phyloP scores from a whole-genome alignment of 2,329 filamentous ascomycete genomes.

The Diaporthe vexans region DNA sequence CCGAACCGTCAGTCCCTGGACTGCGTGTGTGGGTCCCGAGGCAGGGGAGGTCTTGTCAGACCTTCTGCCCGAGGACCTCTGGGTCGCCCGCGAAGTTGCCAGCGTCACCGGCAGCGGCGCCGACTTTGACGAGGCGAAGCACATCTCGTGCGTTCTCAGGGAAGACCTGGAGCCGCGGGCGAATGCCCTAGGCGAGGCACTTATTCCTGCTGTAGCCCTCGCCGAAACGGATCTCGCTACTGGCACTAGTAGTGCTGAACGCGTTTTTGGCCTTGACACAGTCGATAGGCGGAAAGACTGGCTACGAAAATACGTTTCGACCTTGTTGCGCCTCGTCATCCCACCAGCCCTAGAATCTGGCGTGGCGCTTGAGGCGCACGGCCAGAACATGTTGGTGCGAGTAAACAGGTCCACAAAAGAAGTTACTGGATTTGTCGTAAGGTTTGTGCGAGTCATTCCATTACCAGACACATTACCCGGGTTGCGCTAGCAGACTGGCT shows the following conservation, averaged over 20 bases:
- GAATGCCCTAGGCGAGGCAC: slow-evolving; percentile 8
- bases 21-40: slow-evolving; percentile 17
- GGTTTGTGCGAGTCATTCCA: slow-evolving; percentile 23
- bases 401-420: slow-evolving; percentile 25
- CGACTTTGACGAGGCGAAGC: slow-evolving; percentile 23
- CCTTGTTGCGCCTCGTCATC: background rate
- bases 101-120: slow-evolving; percentile 24
- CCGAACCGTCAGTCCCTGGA: slow-evolving; percentile 13
- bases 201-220: slow-evolving; percentile 9
- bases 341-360: slow-evolving; percentile 12
- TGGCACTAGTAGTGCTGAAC: slow-evolving; percentile 12
- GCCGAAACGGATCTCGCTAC: slow-evolving; percentile 15
- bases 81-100: slow-evolving; percentile 26
- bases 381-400: slow-evolving; percentile 27
- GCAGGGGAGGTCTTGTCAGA: slow-evolving; percentile 14
- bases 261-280: slow-evolving; percentile 1
- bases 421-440: slow-evolving; percentile 19
- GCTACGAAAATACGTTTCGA: slow-evolving; percentile 17
- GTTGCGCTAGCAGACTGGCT: background rate
- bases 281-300: background rate
- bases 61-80: background rate
- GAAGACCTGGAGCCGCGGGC: slow-evolving; percentile 27
- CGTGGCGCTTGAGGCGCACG: slow-evolving; percentile 23
- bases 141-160: slow-evolving; percentile 19
- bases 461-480: background rate